These are phyloP conservation scores for Smallanthus sonchifolius DNA, from an alignment of 129 eudicot species.

Conservation along the genomic window DNA sequence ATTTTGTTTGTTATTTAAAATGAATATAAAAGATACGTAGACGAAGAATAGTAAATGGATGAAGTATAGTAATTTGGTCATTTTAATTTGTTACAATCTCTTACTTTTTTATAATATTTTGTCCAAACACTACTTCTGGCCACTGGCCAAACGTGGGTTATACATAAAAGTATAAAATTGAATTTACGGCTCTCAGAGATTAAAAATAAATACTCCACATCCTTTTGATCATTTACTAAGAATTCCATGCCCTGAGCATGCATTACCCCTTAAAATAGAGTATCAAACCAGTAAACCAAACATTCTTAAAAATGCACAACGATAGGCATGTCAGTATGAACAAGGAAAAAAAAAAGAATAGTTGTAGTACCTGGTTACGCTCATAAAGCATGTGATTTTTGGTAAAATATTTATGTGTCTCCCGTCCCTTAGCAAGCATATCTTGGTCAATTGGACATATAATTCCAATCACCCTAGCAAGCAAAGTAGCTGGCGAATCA, in stretches of 20 bases:
- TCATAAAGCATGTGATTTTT: constrained; percentile 97
- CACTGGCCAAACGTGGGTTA: no score
- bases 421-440: constrained; percentile 89
- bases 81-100: no score
- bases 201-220: no score
- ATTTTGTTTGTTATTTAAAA: no score
- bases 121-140: not conserved
- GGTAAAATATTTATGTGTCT: constrained; percentile 85
- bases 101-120: no score
- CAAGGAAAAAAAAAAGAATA: not conserved
- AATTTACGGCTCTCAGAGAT: no score
- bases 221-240: no score
- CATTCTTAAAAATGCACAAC: not conserved
- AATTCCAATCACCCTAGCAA: constrained; percentile 89
- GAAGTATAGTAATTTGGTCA: no score
- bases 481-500: constrained; percentile 96
- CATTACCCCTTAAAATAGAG: not conserved
- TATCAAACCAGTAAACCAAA: not conserved
- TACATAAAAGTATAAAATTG: no score
- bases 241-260: not conserved
- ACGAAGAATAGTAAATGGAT: no score
- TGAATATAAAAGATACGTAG: no score
- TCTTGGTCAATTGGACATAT: constrained; percentile 68
- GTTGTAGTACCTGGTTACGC: constrained; percentile 41
- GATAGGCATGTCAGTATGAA: not conserved